Conservation (phyloP, 2,329 filamentous ascomycete species). For the Microcyclospora pomicola region DNA sequence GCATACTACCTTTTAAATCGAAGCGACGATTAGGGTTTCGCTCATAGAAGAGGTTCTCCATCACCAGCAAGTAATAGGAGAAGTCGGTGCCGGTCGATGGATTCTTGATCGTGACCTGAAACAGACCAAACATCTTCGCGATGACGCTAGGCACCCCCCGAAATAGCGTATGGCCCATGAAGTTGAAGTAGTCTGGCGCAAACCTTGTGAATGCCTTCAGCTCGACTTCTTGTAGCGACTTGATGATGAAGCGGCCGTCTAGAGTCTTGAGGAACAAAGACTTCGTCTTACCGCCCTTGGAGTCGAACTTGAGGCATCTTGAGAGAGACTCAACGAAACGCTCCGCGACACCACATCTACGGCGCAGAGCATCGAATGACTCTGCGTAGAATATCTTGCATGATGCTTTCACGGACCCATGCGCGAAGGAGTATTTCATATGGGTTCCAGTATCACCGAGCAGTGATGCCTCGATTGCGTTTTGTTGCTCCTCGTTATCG, state of each 20-base stretch:
- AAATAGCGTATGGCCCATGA: slow-evolving; percentile 93
- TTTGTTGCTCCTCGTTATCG: slow-evolving; percentile 41
- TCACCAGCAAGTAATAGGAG: slow-evolving; percentile 84
- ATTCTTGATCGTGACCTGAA: slow-evolving; percentile 95
- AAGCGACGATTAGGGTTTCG: slow-evolving; percentile 67
- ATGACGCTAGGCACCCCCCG: slow-evolving; percentile 88
- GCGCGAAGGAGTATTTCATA: slow-evolving; percentile 88
- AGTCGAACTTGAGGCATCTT: slow-evolving; percentile 94
- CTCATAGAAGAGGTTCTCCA: slow-evolving; percentile 98
- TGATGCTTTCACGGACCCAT: slow-evolving; percentile 85
- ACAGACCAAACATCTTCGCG: slow-evolving; percentile 98
- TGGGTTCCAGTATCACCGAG: slow-evolving; percentile 78
- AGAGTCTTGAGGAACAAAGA: slow-evolving; percentile 94
- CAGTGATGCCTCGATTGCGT: slow-evolving; percentile 71
- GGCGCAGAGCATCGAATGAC: slow-evolving; percentile 86
- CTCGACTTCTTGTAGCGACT: slow-evolving; percentile 80
- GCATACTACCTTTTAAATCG: slow-evolving; percentile 95
- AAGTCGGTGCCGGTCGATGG: slow-evolving; percentile 82
- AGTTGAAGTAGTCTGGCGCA: slow-evolving; percentile 90
- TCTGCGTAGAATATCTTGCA: slow-evolving; percentile 99
- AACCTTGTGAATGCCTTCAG: slow-evolving; percentile 90
- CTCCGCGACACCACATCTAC: slow-evolving; percentile 85
- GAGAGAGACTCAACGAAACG: slow-evolving; percentile 92
- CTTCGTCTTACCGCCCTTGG: slow-evolving; percentile 93
- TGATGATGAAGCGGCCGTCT: slow-evolving; percentile 85